Conservation (phyloP, 306 rosid genomes). For the Prunus persica region DNA sequence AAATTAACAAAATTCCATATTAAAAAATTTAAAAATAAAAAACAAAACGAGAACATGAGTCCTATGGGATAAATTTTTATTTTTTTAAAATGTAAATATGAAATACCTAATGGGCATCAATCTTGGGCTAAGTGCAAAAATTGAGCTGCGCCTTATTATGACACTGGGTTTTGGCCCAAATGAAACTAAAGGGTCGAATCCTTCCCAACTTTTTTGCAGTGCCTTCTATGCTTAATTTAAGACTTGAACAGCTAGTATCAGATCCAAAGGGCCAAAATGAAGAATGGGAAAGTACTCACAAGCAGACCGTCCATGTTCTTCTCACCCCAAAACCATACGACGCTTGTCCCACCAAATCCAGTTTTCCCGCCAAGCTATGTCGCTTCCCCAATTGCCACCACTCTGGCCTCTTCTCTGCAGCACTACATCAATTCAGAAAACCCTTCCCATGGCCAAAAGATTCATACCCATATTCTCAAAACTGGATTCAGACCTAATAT, state of each 20-base stretch:
- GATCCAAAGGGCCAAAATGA: constrained; percentile 32
- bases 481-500: constrained; percentile 67
- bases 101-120: not conserved
- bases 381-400: constrained; percentile 26
- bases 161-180: not conserved
- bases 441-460: constrained; percentile 69
- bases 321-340: not conserved
- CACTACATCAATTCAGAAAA: constrained; percentile 63
- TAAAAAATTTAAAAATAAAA: no score
- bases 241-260: not conserved
- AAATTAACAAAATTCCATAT: no score
- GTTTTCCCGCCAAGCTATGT: constrained; percentile 21
- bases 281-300: constrained; percentile 15
- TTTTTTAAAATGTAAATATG: no score
- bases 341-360: not conserved
- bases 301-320: constrained; percentile 24
- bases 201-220: not conserved
- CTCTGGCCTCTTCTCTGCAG: constrained; percentile 53
- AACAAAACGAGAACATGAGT: no score
- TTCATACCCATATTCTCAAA: constrained; percentile 75
- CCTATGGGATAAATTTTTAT: no score
- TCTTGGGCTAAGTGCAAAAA: not conserved
- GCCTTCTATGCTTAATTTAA: not conserved
- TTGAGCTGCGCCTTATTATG: not conserved
- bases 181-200: not conserved